Conservation (phyloP, 202 grass and related monocot genomes). For the Tripidium arundinaceum region DNA sequence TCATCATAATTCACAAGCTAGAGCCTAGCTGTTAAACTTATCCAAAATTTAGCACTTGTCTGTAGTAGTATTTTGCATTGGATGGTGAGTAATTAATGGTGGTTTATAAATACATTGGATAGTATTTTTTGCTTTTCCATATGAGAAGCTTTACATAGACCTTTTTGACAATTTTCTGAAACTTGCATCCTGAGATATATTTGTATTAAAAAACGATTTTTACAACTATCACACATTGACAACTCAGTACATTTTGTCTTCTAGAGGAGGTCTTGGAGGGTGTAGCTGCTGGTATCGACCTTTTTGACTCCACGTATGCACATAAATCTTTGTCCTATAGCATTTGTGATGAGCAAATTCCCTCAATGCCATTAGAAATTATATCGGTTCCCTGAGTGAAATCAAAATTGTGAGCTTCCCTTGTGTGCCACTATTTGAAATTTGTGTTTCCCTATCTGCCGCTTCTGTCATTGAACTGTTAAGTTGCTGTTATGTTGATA, state of each 20-base stretch:
- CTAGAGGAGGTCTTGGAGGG: conserved; percentile 95
- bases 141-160: background rate
- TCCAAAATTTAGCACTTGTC: background rate
- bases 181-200: background rate
- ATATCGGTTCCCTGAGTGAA: background rate
- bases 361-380: background rate
- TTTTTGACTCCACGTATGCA: conserved; percentile 87
- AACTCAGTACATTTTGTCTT: conserved; percentile 26
- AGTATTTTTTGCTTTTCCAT: background rate
- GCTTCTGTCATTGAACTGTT: background rate
- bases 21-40: conserved; percentile 4
- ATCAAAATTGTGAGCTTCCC: background rate
- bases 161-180: background rate
- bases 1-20: conserved; percentile 1
- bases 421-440: background rate
- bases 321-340: conserved; percentile 2
- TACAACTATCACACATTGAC: conserved; percentile 3
- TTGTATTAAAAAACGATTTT: background rate
- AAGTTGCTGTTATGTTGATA: background rate
- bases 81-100: background rate
- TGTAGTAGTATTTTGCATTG: background rate
- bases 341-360: background rate
- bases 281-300: conserved; percentile 79
- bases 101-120: background rate
- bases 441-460: too few relatives aligned